Evolutionary conservation across 331 rosid species (phyloP).

Genomic region (Quercus tomentella): DNA sequence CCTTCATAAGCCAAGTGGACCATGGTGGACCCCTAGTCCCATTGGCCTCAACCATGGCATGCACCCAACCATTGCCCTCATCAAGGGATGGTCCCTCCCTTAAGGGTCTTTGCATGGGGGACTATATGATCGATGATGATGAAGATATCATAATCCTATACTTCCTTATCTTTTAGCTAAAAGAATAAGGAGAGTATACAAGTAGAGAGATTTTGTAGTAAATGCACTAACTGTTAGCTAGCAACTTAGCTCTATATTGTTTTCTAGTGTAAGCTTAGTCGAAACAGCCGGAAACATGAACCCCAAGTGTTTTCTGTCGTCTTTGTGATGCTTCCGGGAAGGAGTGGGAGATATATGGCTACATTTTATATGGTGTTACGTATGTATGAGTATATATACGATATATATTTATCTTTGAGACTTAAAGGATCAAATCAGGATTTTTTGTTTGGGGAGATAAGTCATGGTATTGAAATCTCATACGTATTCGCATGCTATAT

Average conservation of each 20-base stretch:
- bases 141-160: background rate
- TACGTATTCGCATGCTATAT: too few species aligned
- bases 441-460: too few species aligned
- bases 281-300: conserved; percentile 8
- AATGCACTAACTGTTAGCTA: background rate
- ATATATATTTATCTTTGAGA: too few species aligned
- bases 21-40: conserved; percentile 12
- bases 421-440: too few species aligned
- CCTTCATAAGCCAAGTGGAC: background rate
- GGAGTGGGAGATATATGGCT: background rate
- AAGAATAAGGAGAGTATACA: background rate
- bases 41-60: background rate
- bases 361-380: background rate
- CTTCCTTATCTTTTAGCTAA: conserved; percentile 5
- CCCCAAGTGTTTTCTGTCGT: conserved; percentile 13
- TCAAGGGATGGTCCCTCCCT: conserved; percentile 2
- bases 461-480: too few species aligned
- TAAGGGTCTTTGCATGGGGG: background rate
- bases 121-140: background rate
- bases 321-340: conserved; percentile 14
- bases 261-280: background rate
- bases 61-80: conserved; percentile 13
- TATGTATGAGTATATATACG: background rate
- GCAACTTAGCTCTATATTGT: background rate
- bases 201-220: background rate